Evolutionary conservation across 805 yeast genomes (phyloP), one percentile per base, ranked within the genome.

Genomic region (Nakazawaea ernobii): DNA sequence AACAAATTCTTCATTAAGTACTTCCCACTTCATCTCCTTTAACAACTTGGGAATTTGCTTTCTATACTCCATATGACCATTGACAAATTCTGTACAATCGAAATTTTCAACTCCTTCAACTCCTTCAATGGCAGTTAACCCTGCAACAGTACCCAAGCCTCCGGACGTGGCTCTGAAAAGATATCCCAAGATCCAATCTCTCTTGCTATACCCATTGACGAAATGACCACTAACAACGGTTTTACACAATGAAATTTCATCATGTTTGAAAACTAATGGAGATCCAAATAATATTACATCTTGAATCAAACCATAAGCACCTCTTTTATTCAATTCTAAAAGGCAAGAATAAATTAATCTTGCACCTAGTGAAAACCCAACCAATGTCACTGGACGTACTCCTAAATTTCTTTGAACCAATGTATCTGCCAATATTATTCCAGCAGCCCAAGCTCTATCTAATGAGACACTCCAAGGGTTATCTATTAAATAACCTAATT

Each of bases 381-480:
- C 87, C 10, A 94, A 67, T 0, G 97, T 92, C 1, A 90, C 79
- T 0, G 99, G 99, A 38, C 99, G 70, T 14, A 86, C 88, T 8
- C 99, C 99, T 55, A 94, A 69, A 62, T 91, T 92, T 38, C 95
- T 83, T 26, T 89, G 76, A 49, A 91, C 79, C 37, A 94, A 68
- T 0, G 97, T 89, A 61, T 94, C 98, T 0, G 99, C 98, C 44
- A 94, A 65, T 39, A 94, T 81, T 48, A 80, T 70, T 4, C 99
- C 99, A 0, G 97, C 96, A 38, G 90, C 77, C 98, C 97, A 92
- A 0, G 99, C 99, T 50, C 99, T 75, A 63, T 92, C 98, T 49
- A 94, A 70, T 0, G 98, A 91, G 5, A 94, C 98, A 59, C 85
- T 92, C 99, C 99, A 94, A 0, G 99, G 99, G 58, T 94, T 94